Base-by-base conservation (phyloP, 1,284 basidiomycete species). In the Austroboletus rostrupii region DNA sequence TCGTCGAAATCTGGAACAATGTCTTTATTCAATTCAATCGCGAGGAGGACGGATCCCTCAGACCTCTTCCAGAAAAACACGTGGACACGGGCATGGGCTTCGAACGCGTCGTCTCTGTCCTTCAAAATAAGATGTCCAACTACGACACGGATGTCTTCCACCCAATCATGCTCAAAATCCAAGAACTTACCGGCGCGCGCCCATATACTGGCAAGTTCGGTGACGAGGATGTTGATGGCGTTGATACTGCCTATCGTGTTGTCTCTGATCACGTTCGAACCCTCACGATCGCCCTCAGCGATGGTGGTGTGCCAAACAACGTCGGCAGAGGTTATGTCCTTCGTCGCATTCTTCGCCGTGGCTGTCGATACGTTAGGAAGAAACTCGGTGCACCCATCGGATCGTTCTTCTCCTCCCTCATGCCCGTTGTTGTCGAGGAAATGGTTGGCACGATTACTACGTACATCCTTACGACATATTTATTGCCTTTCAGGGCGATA, bases 61-160 rank as follows among this genome's bases (percentile, higher is more conserved):
- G 83, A 52, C 57, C 83, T 1, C 80, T 99, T 17, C 96, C 97
- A 21, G 84, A 89, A 43, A 93, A 95, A 71, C 96, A 99, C 65
- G 90, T 99, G 57, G 96, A 99, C 69, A 99, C 96, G 13, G 96
- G 96, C 50, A 94, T 99, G 93, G 96, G 96, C 50, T 99, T 97
- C 69, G 96, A 99, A 72, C 92, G 96, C 53, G 79, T 99, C 29
- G 96, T 99, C 33, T 97, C 95, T 11, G 85, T 91, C 43, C 76
- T 98, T 16, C 96, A 99, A 70, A 82, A 93, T 72, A 90, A 85
- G 62, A 77, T 81, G 29, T 97, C 95, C 48, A 99, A 99, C 73
- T 99, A 99, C 72, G 96, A 99, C 70, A 99, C 96, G 42, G 96
- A 99, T 66, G 81, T 95, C 49, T 99, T 99, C 72, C 69, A 77